Evolutionary conservation across 352 stramenopile species (phyloP), one percentile per base, ranked within the genome.

Genomic region (Phytophthora tubulina): DNA sequence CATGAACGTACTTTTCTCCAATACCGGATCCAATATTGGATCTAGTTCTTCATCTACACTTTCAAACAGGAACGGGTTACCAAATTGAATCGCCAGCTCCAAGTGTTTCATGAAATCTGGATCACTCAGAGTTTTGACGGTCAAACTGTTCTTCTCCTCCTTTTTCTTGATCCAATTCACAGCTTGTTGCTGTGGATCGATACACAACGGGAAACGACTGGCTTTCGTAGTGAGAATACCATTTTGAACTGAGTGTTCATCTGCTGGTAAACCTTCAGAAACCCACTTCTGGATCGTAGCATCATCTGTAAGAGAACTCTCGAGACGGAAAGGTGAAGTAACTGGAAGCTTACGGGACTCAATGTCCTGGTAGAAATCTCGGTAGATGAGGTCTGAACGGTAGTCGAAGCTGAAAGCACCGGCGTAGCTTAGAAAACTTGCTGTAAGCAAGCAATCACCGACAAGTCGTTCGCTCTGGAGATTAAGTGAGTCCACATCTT

Each of bases 161-260:
- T 94, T 98, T 65, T 96, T 95, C 78, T 99, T 99, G 79, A 99
- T 99, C 96, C 96, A 99, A 27, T 82, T 95, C 39, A 99, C 95
- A 7, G 96, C 96, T 66, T 99, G 96, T 72, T 99, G 95, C 64
- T 99, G 96, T 15, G 96, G 96, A 56, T 99, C 96, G 53, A 99
- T 98, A 63, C 96, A 99, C 41, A 99, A 70, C 15, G 96, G 96
- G 72, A 99, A 99, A 8, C 96, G 92, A 66, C 89, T 97, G 2
- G 91, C 88, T 45, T 97, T 97, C 0, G 94, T 98, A 0, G 96
- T 99, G 27, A 99, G 64, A 52, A 99, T 98, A 52, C 95, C 96
- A 66, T 99, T 99, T 63, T 99, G 94, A 6, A 99, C 90, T 6
- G 91, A 98, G 79, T 99, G 95, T 53, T 98, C 93, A 59, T 99